phyloP scores from a whole-genome alignment of 495 filamentous ascomycete genomes.

The Penicillium desertorum region DNA sequence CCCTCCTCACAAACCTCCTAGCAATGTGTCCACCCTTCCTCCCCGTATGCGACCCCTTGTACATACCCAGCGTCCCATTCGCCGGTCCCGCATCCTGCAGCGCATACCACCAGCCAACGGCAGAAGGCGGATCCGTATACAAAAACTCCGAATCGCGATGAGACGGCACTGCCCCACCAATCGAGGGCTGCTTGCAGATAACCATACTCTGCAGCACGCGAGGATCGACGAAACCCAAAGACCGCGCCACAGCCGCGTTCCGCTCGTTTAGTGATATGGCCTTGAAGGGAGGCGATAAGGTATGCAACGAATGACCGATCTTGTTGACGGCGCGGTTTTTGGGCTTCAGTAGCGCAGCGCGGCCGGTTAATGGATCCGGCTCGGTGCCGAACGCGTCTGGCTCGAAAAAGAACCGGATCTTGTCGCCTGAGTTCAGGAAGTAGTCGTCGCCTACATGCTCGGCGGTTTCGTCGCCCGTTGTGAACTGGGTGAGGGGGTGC shows the following conservation, averaged over 20 bases:
- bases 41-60: constrained; percentile 69
- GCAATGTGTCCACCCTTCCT: constrained; percentile 50
- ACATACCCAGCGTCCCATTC: constrained; percentile 88
- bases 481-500: constrained; percentile 92
- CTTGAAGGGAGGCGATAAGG: constrained; percentile 68
- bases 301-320: constrained; percentile 90
- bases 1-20: constrained; percentile 71
- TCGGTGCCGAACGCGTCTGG: constrained; percentile 55
- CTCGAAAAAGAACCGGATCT: constrained; percentile 97
- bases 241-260: constrained; percentile 65
- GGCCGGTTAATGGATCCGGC: constrained; percentile 47
- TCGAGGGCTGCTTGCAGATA: constrained; percentile 97
- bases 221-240: constrained; percentile 73
- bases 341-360: constrained; percentile 60
- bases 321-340: constrained; percentile 89
- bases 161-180: constrained; percentile 80
- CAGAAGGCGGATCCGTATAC: constrained; percentile 86
- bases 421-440: constrained; percentile 85
- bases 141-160: constrained; percentile 93
- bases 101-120: constrained; percentile 95
- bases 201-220: constrained; percentile 88
- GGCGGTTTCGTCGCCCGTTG: constrained; percentile 60
- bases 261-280: constrained; percentile 53
- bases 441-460: constrained; percentile 91
- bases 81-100: constrained; percentile 81